phyloP scores from a whole-genome alignment of 768 basidiomycete genomes.

The Termitomyces eurrhizus region DNA sequence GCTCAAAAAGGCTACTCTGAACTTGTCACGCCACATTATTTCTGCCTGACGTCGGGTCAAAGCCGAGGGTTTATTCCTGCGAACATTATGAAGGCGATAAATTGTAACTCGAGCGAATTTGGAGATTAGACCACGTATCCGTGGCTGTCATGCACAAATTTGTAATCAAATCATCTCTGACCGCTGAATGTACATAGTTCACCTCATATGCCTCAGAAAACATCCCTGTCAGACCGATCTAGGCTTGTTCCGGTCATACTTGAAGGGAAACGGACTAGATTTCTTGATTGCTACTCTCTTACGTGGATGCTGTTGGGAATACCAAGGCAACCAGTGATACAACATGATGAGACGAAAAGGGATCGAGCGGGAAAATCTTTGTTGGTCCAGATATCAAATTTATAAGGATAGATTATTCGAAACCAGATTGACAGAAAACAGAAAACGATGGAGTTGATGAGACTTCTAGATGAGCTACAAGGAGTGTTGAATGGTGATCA shows the following conservation, averaged over 20 bases:
- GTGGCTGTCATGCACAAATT: neutral
- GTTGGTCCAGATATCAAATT: neutral
- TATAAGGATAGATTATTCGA: slow-evolving; percentile 7
- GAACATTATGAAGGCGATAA: neutral
- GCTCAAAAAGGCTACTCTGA: neutral
- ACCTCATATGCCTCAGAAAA: neutral
- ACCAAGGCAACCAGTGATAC: neutral
- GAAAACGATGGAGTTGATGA: slow-evolving; percentile 10
- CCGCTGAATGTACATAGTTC: neutral
- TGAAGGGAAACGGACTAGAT: neutral
- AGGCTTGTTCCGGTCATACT: neutral
- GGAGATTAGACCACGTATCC: neutral
- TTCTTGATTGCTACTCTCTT: neutral
- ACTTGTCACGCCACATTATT: slow-evolving; percentile 1
- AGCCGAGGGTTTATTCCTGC: neutral
- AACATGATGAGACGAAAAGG: neutral
- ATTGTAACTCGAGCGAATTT: neutral
- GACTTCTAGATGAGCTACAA: slow-evolving; percentile 31
- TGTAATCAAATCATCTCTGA: too few relatives aligned
- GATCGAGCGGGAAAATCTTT: neutral
- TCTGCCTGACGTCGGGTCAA: neutral
- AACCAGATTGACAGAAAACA: slow-evolving; percentile 8
- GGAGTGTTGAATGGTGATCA: slow-evolving; percentile 21
- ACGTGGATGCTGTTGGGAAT: neutral
- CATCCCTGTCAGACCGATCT: neutral